Evolutionary conservation across 805 yeast species (phyloP).

Genomic region (Lipomyces mesembrius): DNA sequence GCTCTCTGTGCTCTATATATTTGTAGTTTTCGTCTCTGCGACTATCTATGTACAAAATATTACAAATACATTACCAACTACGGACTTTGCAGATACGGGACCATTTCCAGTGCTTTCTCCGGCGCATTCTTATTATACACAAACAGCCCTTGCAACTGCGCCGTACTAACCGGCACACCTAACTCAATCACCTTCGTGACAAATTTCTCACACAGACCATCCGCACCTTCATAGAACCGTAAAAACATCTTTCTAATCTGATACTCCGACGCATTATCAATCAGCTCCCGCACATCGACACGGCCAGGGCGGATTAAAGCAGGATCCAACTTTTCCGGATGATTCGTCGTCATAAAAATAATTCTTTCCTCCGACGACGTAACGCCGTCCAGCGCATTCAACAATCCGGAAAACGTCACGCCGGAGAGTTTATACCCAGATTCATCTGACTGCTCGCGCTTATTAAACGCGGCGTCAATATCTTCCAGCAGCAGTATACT

Average conservation of each 20-base stretch:
- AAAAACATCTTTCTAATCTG: conserved; percentile 85
- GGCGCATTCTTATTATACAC: conserved; percentile 90
- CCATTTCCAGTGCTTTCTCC: conserved; percentile 69
- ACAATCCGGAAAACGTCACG: conserved; percentile 91
- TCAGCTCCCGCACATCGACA: conserved; percentile 78
- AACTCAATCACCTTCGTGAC: conserved; percentile 54
- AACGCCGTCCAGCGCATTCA: conserved; percentile 95
- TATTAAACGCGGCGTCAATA: conserved; percentile 92
- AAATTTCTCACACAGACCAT: conserved; percentile 52
- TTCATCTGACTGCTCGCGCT: conserved; percentile 75
- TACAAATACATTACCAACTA: neutral
- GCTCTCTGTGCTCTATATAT: neutral
- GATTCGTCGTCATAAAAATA: conserved; percentile 98
- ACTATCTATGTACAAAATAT: neutral
- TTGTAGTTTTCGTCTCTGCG: neutral
- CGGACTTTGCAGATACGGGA: conserved; percentile 41
- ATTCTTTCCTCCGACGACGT: conserved; percentile 96
- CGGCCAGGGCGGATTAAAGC: conserved; percentile 95
- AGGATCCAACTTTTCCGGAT: conserved; percentile 90
- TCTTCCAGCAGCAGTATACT: conserved; percentile 86
- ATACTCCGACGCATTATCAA: conserved; percentile 83
- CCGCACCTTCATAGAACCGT: conserved; percentile 72
- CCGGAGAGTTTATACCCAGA: conserved; percentile 76
- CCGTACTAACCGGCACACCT: conserved; percentile 75
- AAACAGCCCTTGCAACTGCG: conserved; percentile 93